Evolutionary conservation across 2,329 filamentous ascomycete genomes (phyloP).

Genomic region (Calonectria pauciramosa): DNA sequence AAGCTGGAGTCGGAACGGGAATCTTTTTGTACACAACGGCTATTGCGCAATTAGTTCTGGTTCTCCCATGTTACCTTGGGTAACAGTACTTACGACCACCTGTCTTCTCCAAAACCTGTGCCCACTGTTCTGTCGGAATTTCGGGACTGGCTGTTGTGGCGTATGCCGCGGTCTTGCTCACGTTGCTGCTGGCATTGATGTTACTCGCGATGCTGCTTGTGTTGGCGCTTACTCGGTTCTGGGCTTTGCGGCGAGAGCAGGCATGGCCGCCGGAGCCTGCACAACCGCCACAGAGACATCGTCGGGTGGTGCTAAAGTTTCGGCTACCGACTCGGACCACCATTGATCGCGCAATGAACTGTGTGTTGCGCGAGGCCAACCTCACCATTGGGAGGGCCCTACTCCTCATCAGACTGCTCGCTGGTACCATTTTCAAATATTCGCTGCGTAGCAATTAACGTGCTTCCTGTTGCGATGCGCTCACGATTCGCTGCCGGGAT

Average conservation of each 20-base stretch:
- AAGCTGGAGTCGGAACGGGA: constrained; percentile 80
- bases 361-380: constrained; percentile 28
- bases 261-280: constrained; percentile 23
- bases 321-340: constrained; percentile 22
- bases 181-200: constrained; percentile 25
- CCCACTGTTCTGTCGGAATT: constrained; percentile 87
- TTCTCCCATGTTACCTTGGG: background rate
- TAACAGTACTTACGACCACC: constrained; percentile 67
- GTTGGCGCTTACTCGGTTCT: constrained; percentile 24
- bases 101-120: constrained; percentile 84
- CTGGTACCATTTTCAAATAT: constrained; percentile 28
- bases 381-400: constrained; percentile 30
- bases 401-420: constrained; percentile 36
- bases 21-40: constrained; percentile 81
- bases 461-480: background rate
- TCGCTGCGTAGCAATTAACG: background rate
- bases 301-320: constrained; percentile 35
- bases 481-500: background rate
- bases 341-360: constrained; percentile 28
- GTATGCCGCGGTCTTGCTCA: constrained; percentile 35
- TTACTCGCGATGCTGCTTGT: constrained; percentile 23
- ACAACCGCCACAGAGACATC: constrained; percentile 32
- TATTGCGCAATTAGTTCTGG: constrained; percentile 47
- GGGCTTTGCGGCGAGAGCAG: constrained; percentile 32
- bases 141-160: constrained; percentile 45